Conservation (phyloP, 2,329 filamentous ascomycete species). For the Botrytis cinerea region DNA sequence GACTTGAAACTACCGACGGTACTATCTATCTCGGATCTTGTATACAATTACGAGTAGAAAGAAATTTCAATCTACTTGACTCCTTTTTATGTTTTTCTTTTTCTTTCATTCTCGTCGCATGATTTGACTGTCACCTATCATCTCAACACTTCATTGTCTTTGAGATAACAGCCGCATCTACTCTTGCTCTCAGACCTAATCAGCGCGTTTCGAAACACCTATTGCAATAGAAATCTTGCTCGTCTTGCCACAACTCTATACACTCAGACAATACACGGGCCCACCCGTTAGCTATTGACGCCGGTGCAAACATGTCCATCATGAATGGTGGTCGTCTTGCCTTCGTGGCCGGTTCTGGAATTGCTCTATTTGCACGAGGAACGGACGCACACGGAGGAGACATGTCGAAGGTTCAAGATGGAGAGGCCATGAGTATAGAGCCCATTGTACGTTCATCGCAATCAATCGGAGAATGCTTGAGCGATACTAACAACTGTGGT, state of each 20-base stretch:
- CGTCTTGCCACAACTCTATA: conserved; percentile 14
- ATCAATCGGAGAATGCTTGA: neutral
- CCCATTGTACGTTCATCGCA: conserved; percentile 61
- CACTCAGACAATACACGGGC: conserved; percentile 1
- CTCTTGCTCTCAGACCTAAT: conserved; percentile 5
- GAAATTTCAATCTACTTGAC: neutral
- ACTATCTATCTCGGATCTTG: neutral
- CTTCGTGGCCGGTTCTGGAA: conserved; percentile 15
- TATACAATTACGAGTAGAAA: neutral
- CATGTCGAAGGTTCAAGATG: conserved; percentile 63
- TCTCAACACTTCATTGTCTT: conserved; percentile 18
- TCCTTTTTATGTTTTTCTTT: conserved; percentile 9
- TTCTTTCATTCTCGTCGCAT: conserved; percentile 11
- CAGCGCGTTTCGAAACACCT: conserved; percentile 17
- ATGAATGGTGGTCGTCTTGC: conserved; percentile 14
- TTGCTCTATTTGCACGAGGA: conserved; percentile 30
- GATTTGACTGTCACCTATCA: conserved; percentile 6
- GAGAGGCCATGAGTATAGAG: conserved; percentile 67
- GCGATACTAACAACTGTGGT: conserved; percentile 41
- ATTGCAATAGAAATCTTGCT: conserved; percentile 7
- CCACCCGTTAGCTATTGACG: conserved; percentile 2
- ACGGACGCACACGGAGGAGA: conserved; percentile 46
- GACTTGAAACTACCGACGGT: conserved; percentile 1
- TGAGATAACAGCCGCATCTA: conserved; percentile 11
- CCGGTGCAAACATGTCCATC: conserved; percentile 10